Conservation (phyloP, 1,139 yeast genomes). For the Taphrina sp. region DNA sequence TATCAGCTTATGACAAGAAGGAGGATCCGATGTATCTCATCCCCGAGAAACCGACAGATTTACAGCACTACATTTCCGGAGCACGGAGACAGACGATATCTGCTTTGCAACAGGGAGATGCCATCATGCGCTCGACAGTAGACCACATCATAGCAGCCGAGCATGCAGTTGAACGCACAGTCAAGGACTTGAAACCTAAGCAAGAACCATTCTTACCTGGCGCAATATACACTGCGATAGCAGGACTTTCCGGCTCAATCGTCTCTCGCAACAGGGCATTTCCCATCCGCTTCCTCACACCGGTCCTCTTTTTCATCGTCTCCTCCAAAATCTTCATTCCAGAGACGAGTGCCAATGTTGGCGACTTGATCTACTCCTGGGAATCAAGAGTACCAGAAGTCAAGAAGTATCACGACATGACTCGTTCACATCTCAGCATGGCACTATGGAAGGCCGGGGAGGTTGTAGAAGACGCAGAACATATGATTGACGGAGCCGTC, state of each 20-base stretch:
- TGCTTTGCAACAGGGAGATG: constrained; percentile 13
- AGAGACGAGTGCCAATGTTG: constrained; percentile 32
- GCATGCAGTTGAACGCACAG: constrained; percentile 21
- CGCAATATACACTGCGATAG: constrained; percentile 31
- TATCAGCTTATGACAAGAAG: constrained; percentile 20
- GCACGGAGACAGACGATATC: constrained; percentile 10
- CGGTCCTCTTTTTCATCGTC: constrained; percentile 31
- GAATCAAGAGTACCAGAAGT: constrained; percentile 23
- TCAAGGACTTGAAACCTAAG: constrained; percentile 28
- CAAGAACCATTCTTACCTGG: constrained; percentile 33
- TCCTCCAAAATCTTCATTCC: constrained; percentile 33
- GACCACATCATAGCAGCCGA: constrained; percentile 32
- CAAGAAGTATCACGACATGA: constrained; percentile 25
- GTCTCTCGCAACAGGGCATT: constrained; percentile 32
- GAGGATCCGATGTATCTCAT: constrained; percentile 23
- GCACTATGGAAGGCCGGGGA: constrained; percentile 18
- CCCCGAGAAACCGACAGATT: constrained; percentile 19
- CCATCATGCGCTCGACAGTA: constrained; percentile 15
- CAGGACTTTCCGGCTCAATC: constrained; percentile 35
- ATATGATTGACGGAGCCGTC: constrained; percentile 27
- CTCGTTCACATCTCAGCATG: constrained; percentile 27
- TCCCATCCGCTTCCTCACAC: constrained; percentile 32
- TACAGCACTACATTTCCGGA: constrained; percentile 11
- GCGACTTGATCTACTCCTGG: constrained; percentile 24
- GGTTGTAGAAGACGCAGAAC: constrained; percentile 26